A percentile compares a stretch with the other conserved stretches of the same genome.
These are phyloP conservation scores for Priceomyces melissophilus DNA, from an alignment of 805 yeast genomes.

Conservation along the genomic window DNA sequence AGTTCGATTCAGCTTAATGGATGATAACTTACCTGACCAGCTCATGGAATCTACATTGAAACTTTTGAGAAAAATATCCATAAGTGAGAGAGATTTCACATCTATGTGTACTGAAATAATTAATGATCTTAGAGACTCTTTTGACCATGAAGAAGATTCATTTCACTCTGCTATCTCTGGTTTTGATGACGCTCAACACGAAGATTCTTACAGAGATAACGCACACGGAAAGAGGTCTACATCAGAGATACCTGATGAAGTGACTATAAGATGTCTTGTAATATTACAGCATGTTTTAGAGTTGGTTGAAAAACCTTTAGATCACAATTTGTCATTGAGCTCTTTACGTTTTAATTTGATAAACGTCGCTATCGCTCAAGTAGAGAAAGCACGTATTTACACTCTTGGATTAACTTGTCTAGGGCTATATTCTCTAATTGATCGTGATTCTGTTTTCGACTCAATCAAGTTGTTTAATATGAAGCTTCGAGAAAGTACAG, in stretches of 20 bases:
- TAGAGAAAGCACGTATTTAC: conserved; percentile 52
- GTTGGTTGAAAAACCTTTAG: conserved; percentile 59
- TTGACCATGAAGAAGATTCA: conserved; percentile 47
- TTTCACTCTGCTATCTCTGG: conserved; percentile 45
- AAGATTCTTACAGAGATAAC: conserved; percentile 23
- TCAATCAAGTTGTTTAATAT: conserved; percentile 65
- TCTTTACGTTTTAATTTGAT: conserved; percentile 75
- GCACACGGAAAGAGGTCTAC: conserved; percentile 37
- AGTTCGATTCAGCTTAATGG: conserved; percentile 49
- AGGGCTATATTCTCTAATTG: conserved; percentile 76
- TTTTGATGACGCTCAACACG: conserved; percentile 24
- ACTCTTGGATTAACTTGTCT: conserved; percentile 70
- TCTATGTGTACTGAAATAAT: conserved; percentile 82
- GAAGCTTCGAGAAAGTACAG: conserved; percentile 65
- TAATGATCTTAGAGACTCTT: conserved; percentile 76
- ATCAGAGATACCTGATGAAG: conserved; percentile 41
- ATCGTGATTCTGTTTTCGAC: conserved; percentile 56
- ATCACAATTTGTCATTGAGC: conserved; percentile 60
- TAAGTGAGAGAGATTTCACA: conserved; percentile 79
- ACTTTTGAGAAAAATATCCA: conserved; percentile 67
- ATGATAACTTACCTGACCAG: conserved; percentile 52
- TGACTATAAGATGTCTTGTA: conserved; percentile 59
- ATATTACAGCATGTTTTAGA: conserved; percentile 70
- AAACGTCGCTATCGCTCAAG: conserved; percentile 59
- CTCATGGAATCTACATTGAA: conserved; percentile 55